Conservation (phyloP, 352 stramenopile genomes). For the Globisporangium lucens region DNA sequence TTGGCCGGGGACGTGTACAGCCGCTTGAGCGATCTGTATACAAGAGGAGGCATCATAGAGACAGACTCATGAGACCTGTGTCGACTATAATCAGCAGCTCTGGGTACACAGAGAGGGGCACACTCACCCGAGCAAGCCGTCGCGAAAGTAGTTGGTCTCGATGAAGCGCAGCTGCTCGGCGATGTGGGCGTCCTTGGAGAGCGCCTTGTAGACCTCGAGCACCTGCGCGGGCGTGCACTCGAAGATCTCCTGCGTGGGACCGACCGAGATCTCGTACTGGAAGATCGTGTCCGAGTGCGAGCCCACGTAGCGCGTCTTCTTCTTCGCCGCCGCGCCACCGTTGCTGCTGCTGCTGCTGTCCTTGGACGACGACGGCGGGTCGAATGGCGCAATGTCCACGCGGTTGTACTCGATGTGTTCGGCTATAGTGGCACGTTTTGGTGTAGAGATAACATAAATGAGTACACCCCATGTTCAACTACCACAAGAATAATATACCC, state of each 20-base stretch:
- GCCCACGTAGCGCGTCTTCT: slow-evolving; percentile 18
- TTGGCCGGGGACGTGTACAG: slow-evolving; percentile 55
- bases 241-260: slow-evolving; percentile 50
- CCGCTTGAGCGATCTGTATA: slow-evolving; percentile 46
- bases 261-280: slow-evolving; percentile 69
- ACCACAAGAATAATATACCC: not conserved
- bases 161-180: slow-evolving; percentile 57
- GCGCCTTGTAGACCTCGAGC: slow-evolving; percentile 53
- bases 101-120: not conserved
- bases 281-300: slow-evolving; percentile 39
- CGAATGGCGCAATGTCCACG: slow-evolving; percentile 48
- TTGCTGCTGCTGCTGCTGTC: slow-evolving; percentile 14
- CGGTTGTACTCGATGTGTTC: slow-evolving; percentile 63
- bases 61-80: not conserved
- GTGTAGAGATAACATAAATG: slow-evolving; percentile 8
- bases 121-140: slow-evolving; percentile 47
- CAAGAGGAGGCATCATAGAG: not conserved
- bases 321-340: slow-evolving; percentile 14
- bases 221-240: slow-evolving; percentile 59
- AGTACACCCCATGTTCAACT: slow-evolving; percentile 10
- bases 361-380: slow-evolving; percentile 24
- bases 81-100: not conserved
- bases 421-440: slow-evolving; percentile 22
- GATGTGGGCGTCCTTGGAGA: slow-evolving; percentile 45
- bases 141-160: slow-evolving; percentile 66